These are phyloP conservation scores for Ophiostoma sp. DNA, from an alignment of 2,329 filamentous ascomycete genomes.

Conservation along the genomic window DNA sequence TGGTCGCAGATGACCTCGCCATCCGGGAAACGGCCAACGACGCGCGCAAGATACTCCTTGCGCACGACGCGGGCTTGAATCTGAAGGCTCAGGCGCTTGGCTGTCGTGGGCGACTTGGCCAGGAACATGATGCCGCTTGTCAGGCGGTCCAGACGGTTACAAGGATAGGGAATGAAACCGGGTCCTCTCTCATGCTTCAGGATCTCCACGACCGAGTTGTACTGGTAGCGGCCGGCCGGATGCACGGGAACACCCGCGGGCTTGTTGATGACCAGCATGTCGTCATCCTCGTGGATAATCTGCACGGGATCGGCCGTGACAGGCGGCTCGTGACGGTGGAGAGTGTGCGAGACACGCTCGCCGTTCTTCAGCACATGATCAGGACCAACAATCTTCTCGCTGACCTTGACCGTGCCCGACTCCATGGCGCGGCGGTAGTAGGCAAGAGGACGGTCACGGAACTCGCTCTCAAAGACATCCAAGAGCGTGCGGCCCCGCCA, in stretches of 20 bases:
- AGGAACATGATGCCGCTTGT: conserved; percentile 99
- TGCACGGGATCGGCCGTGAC: conserved; percentile 78
- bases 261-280: conserved; percentile 96
- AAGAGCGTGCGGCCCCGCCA: conserved; percentile 82
- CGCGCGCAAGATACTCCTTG: conserved; percentile 93
- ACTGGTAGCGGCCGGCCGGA: conserved; percentile 91
- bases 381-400: conserved; percentile 68
- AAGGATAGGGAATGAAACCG: conserved; percentile 63
- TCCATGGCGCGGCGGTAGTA: conserved; percentile 90
- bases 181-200: conserved; percentile 72
- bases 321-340: conserved; percentile 94
- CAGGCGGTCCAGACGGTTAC: conserved; percentile 89
- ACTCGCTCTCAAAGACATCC: conserved; percentile 89
- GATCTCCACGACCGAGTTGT: conserved; percentile 92
- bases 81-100: conserved; percentile 73
- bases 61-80: conserved; percentile 79
- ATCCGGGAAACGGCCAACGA: conserved; percentile 87
- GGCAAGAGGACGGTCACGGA: conserved; percentile 78
- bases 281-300: conserved; percentile 86
- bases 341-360: conserved; percentile 85
- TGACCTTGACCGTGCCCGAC: conserved; percentile 74
- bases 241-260: conserved; percentile 94
- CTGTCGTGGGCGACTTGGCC: conserved; percentile 79
- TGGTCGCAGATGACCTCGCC: conserved; percentile 90
- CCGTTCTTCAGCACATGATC: conserved; percentile 80